Conservation (phyloP, 257 asterid species). For the Vinca minor region DNA sequence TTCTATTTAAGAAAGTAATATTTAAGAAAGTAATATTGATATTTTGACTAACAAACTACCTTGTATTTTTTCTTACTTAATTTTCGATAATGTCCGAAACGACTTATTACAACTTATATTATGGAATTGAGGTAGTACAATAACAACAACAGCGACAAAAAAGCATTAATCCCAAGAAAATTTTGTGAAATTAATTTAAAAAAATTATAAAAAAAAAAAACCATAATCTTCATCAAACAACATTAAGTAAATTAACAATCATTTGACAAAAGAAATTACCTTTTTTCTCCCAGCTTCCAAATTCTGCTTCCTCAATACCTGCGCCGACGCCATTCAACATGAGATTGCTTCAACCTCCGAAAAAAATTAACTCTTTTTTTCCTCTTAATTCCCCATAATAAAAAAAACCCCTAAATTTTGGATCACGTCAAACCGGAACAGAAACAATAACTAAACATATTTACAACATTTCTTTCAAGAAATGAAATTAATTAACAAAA, state of each 20-base stretch:
- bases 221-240: background rate
- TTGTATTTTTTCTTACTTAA: too few species aligned
- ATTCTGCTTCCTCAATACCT: slow-evolving; percentile 65
- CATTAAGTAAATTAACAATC: background rate
- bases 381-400: background rate
- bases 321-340: slow-evolving; percentile 70
- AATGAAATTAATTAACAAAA: background rate
- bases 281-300: slow-evolving; percentile 69
- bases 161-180: too few species aligned
- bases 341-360: background rate
- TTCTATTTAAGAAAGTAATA: too few species aligned
- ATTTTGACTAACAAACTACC: too few species aligned
- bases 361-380: background rate
- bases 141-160: too few species aligned
- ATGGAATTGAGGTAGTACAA: too few species aligned
- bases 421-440: slow-evolving; percentile 2
- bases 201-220: background rate
- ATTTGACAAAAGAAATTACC: slow-evolving; percentile 25
- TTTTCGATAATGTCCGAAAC: too few species aligned
- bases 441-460: background rate
- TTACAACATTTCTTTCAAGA: too few species aligned
- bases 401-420: background rate
- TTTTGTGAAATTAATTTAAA: too few species aligned
- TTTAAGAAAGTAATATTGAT: too few species aligned
- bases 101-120: too few species aligned